Conservation (phyloP, 1,139 yeast species). For the Blastobotrys proliferans region DNA sequence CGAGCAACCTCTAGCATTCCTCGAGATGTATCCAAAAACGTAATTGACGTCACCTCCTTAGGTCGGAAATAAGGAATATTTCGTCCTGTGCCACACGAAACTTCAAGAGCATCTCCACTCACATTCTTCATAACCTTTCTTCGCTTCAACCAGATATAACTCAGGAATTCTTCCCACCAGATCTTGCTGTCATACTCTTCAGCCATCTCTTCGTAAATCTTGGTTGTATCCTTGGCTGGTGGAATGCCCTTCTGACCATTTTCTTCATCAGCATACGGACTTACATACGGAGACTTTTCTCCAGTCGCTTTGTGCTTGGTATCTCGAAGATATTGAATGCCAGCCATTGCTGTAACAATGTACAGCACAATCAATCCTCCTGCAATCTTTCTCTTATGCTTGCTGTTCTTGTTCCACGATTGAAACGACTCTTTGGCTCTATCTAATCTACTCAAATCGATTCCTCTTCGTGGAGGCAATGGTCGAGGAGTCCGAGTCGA, state of each 20-base stretch:
- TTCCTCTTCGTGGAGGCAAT: slow-evolving; percentile 12
- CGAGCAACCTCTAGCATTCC: slow-evolving; percentile 84
- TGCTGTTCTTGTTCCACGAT: slow-evolving; percentile 11
- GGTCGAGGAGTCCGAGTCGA: background rate
- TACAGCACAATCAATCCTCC: slow-evolving; percentile 26
- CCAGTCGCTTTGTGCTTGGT: slow-evolving; percentile 37
- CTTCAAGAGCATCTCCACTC: slow-evolving; percentile 86
- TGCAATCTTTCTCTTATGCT: slow-evolving; percentile 13
- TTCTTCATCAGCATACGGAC: slow-evolving; percentile 21
- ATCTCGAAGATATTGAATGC: slow-evolving; percentile 33
- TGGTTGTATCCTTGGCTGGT: slow-evolving; percentile 77
- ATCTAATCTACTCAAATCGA: slow-evolving; percentile 13
- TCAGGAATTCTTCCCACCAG: slow-evolving; percentile 78
- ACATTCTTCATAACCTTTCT: slow-evolving; percentile 78
- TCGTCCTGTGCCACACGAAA: slow-evolving; percentile 95
- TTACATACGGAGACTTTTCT: slow-evolving; percentile 33
- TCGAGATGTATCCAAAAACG: slow-evolving; percentile 78
- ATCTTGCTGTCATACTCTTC: slow-evolving; percentile 76
- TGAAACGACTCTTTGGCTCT: slow-evolving; percentile 9
- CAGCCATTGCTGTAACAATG: slow-evolving; percentile 28
- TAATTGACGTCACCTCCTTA: slow-evolving; percentile 59
- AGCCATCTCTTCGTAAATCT: slow-evolving; percentile 76
- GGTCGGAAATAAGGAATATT: slow-evolving; percentile 72
- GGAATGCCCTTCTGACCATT: slow-evolving; percentile 30
- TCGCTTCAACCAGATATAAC: slow-evolving; percentile 78